Conservation (phyloP, 2,329 filamentous ascomycete species). For the Fusarium annulatum region DNA sequence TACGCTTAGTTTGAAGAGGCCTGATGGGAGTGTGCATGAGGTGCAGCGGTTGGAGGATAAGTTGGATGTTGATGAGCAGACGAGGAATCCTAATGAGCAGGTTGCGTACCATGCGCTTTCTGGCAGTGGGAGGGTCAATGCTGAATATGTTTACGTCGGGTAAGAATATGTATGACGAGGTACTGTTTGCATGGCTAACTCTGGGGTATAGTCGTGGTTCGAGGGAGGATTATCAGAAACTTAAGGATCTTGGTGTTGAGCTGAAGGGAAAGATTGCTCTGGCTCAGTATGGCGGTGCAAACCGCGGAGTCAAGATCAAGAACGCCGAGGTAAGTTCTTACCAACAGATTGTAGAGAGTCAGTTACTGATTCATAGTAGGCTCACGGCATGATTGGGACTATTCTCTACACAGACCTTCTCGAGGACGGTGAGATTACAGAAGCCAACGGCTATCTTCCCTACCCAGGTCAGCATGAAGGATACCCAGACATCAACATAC, state of each 20-base stretch:
- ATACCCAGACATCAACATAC: too few species aligned
- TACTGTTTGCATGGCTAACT: accelerated
- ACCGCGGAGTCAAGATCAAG: slow-evolving; percentile 35
- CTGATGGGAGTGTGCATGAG: slow-evolving; percentile 21
- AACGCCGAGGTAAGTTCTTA: slow-evolving; percentile 14
- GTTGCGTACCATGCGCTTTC: slow-evolving; percentile 20
- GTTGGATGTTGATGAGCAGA: slow-evolving; percentile 29
- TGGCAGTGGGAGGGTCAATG: slow-evolving; percentile 1
- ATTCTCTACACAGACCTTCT: slow-evolving; percentile 26
- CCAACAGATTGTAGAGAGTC: accelerated
- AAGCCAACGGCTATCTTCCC: slow-evolving; percentile 22
- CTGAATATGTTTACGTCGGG: slow-evolving; percentile 35
- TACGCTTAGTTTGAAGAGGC: slow-evolving; percentile 20
- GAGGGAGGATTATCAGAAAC: slow-evolving; percentile 14
- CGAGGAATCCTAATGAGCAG: slow-evolving; percentile 15
- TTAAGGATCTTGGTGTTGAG: slow-evolving; percentile 21
- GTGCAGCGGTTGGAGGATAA: slow-evolving; percentile 32
- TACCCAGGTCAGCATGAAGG: slow-evolving; percentile 20
- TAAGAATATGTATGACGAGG: not conserved
- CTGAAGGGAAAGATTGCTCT: slow-evolving; percentile 25
- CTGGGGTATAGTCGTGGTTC: not conserved
- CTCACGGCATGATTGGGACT: slow-evolving; percentile 26
- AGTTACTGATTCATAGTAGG: not conserved
- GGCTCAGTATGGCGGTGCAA: slow-evolving; percentile 15
- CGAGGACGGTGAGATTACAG: slow-evolving; percentile 26